A percentile compares a stretch with the other conserved stretches of the same genome.
Conservation (phyloP, 192 early-diverging fungal genomes). For the Coemansia sp. region DNA sequence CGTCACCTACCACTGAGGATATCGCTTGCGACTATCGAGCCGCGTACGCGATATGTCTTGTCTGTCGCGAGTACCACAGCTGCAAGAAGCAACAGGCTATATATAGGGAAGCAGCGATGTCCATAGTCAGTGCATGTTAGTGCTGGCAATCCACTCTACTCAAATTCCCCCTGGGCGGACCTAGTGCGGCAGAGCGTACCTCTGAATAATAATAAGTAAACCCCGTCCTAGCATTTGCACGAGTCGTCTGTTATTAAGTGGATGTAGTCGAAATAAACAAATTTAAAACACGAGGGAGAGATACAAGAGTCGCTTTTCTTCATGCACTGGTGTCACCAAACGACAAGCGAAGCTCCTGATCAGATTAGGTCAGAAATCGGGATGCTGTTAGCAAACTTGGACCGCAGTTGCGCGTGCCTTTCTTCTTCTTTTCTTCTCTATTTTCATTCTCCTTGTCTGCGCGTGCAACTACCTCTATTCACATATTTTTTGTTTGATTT, state of each 20-base stretch:
- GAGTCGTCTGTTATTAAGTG: background rate
- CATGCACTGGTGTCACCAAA: background rate
- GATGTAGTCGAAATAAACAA: no score
- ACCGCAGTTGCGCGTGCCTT: background rate
- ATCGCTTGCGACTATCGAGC: slow-evolving; percentile 36
- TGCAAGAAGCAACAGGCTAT: slow-evolving; percentile 25
- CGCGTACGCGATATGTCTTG: slow-evolving; percentile 53
- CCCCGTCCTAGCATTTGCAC: slow-evolving; percentile 21
- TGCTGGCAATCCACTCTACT: background rate
- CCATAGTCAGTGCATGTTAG: background rate
- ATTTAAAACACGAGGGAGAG: background rate
- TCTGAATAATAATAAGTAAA: slow-evolving; percentile 36
- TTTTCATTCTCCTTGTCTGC: background rate
- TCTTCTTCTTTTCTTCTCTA: background rate
- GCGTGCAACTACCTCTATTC: background rate
- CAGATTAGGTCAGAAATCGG: slow-evolving; percentile 75
- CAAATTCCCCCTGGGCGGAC: background rate
- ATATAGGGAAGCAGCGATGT: background rate
- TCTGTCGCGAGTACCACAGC: slow-evolving; percentile 17
- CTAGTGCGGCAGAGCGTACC: slow-evolving; percentile 21
- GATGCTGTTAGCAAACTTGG: slow-evolving; percentile 52
- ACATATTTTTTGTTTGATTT: background rate
- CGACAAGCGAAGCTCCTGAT: slow-evolving; percentile 47
- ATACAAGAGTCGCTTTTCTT: background rate
- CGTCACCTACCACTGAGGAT: slow-evolving; percentile 19